Conservation (phyloP, 139 green algal genomes). For the Chlamydomonas sp. region DNA sequence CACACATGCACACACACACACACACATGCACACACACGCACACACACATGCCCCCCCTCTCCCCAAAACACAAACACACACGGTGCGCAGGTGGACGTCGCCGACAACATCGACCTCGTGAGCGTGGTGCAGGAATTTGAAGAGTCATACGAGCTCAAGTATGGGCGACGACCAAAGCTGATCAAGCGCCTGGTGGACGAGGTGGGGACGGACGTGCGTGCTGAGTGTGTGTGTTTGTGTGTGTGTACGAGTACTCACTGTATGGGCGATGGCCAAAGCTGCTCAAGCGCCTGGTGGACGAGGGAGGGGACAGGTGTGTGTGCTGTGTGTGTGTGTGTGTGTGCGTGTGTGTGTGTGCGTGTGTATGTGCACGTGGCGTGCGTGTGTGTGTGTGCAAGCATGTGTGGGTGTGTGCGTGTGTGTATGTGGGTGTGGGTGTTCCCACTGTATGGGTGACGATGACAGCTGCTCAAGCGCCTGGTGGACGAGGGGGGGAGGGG, state of each 20-base stretch:
- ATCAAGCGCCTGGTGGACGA: constrained; percentile 28
- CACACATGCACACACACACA: too few species aligned
- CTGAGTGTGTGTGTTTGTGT: constrained; percentile 4
- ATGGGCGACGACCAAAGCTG: constrained; percentile 49
- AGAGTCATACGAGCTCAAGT: constrained; percentile 49
- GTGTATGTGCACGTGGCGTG: too few species aligned
- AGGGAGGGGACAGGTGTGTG: constrained; percentile 25
- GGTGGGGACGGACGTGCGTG: too few species aligned
- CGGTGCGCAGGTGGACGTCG: constrained; percentile 47
- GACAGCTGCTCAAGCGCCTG: constrained; percentile 48
- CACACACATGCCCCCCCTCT: too few species aligned
- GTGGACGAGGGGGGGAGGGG: too few species aligned
- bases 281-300: constrained; percentile 26
- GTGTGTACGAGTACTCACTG: neutral
- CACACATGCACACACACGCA: too few species aligned
- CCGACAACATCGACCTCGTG: constrained; percentile 58
- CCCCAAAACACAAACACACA: neutral
- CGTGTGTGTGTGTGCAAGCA: neutral
- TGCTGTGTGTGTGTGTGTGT: constrained; percentile 1
- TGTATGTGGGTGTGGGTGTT: too few species aligned
- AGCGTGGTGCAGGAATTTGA: constrained; percentile 59
- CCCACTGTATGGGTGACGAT: constrained; percentile 35
- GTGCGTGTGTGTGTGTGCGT: neutral
- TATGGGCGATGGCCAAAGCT: constrained; percentile 54
- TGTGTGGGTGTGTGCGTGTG: neutral